These are phyloP conservation scores for Singerocomus inundabilis DNA, from an alignment of 1,284 basidiomycete genomes.

Conservation along the genomic window DNA sequence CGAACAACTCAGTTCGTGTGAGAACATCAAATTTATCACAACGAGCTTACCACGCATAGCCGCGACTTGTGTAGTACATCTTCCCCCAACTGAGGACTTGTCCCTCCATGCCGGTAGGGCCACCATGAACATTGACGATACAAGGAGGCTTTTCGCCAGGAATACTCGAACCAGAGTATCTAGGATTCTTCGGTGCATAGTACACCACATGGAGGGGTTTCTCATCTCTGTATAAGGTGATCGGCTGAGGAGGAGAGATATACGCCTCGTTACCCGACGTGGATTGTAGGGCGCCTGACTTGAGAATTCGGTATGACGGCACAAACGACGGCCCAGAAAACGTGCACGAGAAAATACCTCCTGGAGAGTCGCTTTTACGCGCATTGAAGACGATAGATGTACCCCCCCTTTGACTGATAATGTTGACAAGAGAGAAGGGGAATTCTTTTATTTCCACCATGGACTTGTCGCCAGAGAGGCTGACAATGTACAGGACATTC, in stretches of 20 bases:
- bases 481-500: constrained; percentile 47
- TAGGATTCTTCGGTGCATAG: constrained; percentile 31
- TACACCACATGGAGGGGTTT: constrained; percentile 31
- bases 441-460: constrained; percentile 34
- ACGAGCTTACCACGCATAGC: constrained; percentile 32
- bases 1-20: background rate
- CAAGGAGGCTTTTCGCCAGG: constrained; percentile 30
- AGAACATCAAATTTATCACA: no score
- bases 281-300: constrained; percentile 13
- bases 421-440: constrained; percentile 46
- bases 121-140: constrained; percentile 30
- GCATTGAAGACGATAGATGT: constrained; percentile 27
- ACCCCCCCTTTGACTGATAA: constrained; percentile 40
- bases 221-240: constrained; percentile 23
- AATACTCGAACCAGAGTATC: constrained; percentile 29
- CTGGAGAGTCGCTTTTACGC: constrained; percentile 24
- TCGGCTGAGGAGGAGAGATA: constrained; percentile 26
- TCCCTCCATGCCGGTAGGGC: constrained; percentile 26
- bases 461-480: constrained; percentile 36
- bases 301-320: constrained; percentile 26
- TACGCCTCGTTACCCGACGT: constrained; percentile 22
- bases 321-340: constrained; percentile 21
- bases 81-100: constrained; percentile 29
- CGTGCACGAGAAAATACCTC: constrained; percentile 27
- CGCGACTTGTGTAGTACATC: constrained; percentile 35